These are phyloP conservation scores for Phallus indusiatus DNA, from an alignment of 768 basidiomycete species.

Conservation along the genomic window DNA sequence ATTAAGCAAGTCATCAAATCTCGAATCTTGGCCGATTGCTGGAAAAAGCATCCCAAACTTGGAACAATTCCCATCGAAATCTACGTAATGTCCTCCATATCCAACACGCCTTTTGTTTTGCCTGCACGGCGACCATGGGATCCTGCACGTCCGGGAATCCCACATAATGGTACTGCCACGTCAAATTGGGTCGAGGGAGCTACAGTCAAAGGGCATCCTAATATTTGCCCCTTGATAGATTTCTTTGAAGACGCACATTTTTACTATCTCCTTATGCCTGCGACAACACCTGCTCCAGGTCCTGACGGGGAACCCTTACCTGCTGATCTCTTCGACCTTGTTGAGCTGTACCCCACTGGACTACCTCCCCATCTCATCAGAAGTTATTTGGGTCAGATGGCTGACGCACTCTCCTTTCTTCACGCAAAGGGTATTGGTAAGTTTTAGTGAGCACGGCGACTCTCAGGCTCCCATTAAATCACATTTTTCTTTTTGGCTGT, in stretches of 20 bases:
- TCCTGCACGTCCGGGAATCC: slow-evolving; percentile 40
- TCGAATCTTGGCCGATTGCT: slow-evolving; percentile 96
- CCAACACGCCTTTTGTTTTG: slow-evolving; percentile 70
- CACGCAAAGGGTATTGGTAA: slow-evolving; percentile 87
- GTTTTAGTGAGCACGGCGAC: slow-evolving; percentile 16
- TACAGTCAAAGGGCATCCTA: slow-evolving; percentile 81
- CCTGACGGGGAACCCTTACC: slow-evolving; percentile 46
- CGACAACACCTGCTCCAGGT: slow-evolving; percentile 49
- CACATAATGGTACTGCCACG: slow-evolving; percentile 16
- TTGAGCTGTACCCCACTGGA: slow-evolving; percentile 82
- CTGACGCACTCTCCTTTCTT: slow-evolving; percentile 82
- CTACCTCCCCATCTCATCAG: slow-evolving; percentile 65
- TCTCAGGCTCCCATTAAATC: slow-evolving; percentile 7
- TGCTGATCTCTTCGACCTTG: slow-evolving; percentile 90
- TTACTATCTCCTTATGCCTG: slow-evolving; percentile 89
- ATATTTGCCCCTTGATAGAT: slow-evolving; percentile 88
- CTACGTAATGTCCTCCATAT: slow-evolving; percentile 86
- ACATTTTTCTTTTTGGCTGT: not conserved
- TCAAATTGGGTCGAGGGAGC: slow-evolving; percentile 58
- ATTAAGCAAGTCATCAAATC: slow-evolving; percentile 99
- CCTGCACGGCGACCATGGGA: slow-evolving; percentile 78
- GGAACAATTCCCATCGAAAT: slow-evolving; percentile 99
- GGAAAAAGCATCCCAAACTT: slow-evolving; percentile 92
- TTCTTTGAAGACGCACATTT: slow-evolving; percentile 97
- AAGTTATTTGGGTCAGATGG: slow-evolving; percentile 87